These are phyloP conservation scores for Zalaria sp. DNA, from an alignment of 2,329 filamentous ascomycete species.

Conservation along the genomic window DNA sequence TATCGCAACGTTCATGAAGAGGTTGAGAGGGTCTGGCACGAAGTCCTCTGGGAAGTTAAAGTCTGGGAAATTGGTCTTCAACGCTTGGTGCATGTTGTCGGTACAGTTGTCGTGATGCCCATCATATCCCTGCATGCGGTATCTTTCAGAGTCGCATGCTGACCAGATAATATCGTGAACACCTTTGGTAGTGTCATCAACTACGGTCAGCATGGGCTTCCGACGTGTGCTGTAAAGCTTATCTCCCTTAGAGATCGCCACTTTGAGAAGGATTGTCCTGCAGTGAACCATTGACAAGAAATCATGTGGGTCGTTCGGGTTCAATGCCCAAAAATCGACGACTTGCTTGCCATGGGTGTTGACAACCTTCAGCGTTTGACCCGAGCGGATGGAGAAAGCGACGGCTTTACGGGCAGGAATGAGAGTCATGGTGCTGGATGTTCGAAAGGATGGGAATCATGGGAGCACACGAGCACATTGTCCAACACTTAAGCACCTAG, in stretches of 20 bases:
- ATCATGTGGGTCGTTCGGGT: too few relatives aligned
- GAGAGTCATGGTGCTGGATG: too few relatives aligned
- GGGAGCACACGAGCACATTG: too few relatives aligned
- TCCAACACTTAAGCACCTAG: too few relatives aligned
- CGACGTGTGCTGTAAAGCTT: not conserved
- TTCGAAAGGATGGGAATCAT: too few relatives aligned
- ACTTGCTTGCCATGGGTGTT: not conserved
- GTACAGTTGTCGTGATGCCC: not conserved
- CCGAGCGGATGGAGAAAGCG: not conserved
- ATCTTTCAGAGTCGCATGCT: not conserved
- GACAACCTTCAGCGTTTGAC: not conserved
- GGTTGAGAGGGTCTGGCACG: not conserved
- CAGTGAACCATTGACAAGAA: not conserved
- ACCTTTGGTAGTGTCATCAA: not conserved
- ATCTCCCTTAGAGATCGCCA: not conserved
- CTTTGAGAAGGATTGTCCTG: not conserved
- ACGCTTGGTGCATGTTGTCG: not conserved
- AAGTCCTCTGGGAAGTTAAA: not conserved
- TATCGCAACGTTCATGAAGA: not conserved
- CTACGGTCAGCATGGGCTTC: not conserved
- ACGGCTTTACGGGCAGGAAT: not conserved
- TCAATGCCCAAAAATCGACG: not conserved
- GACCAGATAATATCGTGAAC: not conserved
- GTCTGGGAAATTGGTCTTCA: not conserved
- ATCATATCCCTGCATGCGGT: not conserved